phyloP scores from a whole-genome alignment of 169 alveolate species.

The Besnoitia besnoiti region DNA sequence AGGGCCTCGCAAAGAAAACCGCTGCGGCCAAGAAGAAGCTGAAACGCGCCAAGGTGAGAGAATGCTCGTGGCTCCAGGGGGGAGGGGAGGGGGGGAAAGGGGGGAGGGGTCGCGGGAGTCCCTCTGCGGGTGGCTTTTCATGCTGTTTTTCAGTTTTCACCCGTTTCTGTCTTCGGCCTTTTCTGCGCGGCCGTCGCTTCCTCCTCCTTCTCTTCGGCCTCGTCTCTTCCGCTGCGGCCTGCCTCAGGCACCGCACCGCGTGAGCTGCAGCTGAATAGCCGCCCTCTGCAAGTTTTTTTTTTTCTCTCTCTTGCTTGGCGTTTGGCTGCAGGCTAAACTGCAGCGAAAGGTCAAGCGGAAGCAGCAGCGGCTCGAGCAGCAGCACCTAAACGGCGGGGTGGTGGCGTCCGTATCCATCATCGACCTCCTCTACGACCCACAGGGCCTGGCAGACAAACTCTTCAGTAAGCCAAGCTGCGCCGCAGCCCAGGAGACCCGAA shows the following conservation, averaged over 20 bases:
- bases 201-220: background rate
- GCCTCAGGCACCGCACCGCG: background rate
- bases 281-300: background rate
- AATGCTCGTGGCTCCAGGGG: background rate
- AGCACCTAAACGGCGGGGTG: constrained; percentile 26
- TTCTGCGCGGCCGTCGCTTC: background rate
- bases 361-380: constrained; percentile 61
- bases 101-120: background rate
- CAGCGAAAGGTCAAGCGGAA: constrained; percentile 45
- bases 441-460: constrained; percentile 84
- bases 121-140: too few relatives aligned
- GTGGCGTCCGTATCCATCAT: constrained; percentile 68
- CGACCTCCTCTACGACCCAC: constrained; percentile 85
- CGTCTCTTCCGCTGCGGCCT: background rate
- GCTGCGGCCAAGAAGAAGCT: constrained; percentile 45
- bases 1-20: constrained; percentile 36
- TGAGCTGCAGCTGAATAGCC: too few relatives aligned
- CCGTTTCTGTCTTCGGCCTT: background rate
- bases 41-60: constrained; percentile 16
- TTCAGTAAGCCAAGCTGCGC: constrained; percentile 71
- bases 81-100: background rate
- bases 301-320: background rate
- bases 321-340: background rate
- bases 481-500: too few relatives aligned
- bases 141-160: too few relatives aligned